A percentile compares a stretch with the other conserved stretches of the same genome.
phyloP scores from a whole-genome alignment of 129 eudicot species.

The Arctium minus region DNA sequence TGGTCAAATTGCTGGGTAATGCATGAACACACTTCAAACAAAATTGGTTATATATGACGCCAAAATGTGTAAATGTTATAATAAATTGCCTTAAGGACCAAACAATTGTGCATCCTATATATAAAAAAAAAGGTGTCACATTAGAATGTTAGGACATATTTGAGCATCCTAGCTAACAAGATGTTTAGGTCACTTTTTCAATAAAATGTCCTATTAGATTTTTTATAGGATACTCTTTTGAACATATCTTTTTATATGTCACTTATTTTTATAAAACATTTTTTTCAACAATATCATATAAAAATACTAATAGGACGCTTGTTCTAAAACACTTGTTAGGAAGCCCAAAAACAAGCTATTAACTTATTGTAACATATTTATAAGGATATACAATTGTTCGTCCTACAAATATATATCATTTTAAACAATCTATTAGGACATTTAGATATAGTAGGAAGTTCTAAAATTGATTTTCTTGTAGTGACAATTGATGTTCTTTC shows the following conservation, averaged over 20 bases:
- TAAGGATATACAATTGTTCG: background rate
- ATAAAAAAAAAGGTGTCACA: no score
- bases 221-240: no score
- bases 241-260: background rate
- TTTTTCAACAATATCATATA: background rate
- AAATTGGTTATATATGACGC: no score
- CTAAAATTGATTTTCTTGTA: background rate
- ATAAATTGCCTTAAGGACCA: no score
- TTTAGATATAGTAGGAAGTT: background rate
- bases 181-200: no score
- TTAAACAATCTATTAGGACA: background rate
- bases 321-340: background rate
- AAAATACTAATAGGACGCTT: background rate
- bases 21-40: background rate
- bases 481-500: background rate
- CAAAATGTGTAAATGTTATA: no score
- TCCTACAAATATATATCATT: background rate
- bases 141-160: no score
- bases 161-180: no score
- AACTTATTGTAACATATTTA: background rate
- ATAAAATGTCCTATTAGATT: no score
- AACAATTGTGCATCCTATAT: no score
- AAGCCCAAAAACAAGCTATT: background rate
- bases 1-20: constrained; percentile 51
- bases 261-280: background rate